Conservation (phyloP, 352 stramenopile species). For the Pythium rishiriense region DNA sequence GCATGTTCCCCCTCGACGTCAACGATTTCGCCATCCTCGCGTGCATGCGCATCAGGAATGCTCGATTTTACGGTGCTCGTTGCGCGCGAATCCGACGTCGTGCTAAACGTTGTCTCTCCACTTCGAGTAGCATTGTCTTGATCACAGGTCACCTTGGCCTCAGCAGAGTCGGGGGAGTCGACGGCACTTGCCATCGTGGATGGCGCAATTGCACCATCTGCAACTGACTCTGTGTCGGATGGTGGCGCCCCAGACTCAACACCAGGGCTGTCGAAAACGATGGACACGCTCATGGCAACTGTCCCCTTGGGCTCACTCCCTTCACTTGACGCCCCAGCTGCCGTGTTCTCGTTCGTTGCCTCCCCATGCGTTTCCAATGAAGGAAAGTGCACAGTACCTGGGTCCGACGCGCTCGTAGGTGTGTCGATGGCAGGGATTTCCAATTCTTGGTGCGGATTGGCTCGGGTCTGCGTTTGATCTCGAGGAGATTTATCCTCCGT, state of each 20-base stretch:
- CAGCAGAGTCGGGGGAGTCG: neutral
- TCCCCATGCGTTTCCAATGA: neutral
- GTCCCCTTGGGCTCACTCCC: neutral
- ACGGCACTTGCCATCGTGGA: neutral
- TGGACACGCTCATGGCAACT: neutral
- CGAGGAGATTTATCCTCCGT: no score
- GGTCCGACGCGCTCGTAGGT: neutral
- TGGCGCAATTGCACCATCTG: neutral
- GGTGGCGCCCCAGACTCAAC: neutral
- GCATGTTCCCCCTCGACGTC: neutral
- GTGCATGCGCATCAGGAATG: neutral
- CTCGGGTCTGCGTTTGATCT: no score
- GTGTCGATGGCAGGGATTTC: no score
- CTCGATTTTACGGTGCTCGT: neutral
- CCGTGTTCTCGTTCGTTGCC: neutral
- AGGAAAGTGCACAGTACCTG: neutral
- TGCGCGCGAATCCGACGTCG: neutral
- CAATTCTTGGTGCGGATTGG: no score
- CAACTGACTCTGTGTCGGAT: neutral
- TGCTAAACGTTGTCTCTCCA: neutral
- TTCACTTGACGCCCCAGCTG: neutral
- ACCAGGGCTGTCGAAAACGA: neutral
- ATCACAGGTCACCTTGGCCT: neutral
- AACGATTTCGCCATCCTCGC: neutral
- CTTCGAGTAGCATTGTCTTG: neutral